Base-by-base conservation (phyloP, 2,329 filamentous ascomycete species). In the Diplodia corticola region DNA sequence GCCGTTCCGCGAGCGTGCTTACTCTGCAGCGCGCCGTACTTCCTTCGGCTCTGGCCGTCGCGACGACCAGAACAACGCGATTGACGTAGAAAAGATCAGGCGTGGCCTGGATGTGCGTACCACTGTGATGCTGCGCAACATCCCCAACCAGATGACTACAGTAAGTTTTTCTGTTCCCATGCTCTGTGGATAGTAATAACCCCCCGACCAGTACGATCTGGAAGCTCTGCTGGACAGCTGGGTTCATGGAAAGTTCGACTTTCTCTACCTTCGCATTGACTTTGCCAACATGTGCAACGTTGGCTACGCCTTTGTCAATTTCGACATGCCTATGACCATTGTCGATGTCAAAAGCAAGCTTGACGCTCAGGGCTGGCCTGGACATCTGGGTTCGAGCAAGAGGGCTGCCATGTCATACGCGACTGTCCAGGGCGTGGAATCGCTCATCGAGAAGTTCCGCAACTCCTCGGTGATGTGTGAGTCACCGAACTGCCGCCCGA, bases 391-490 rank as follows among this genome's bases (percentile, higher is more conserved):
- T 10, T 92, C 89, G 44, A 88, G 92, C 79, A 97, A 97, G 78
- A 84, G 92, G 57, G 91, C 92, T 0, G 92, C 96, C 76, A 88
- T 98, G 51, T 97, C 93, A 0, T 99, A 98, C 77, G 95, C 95
- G n/a, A 97, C 93, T 13, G 94, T 97, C 67, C 95, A 99, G 81
- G 95, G 95, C 53, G 90, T 90, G 69, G 93, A 97, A 74, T 94
- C 92, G 69, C 84, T 98, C 0, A 87, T 97, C 6, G 91, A 96
- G 76, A 97, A 98, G 75, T 99, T 99, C 74, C 89, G 95, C 40
- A 99, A 99, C 80, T 97, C 92, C 46, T 94, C 92, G 0, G 93
- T 99, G 33, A 97, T 98, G 92, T 83, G 94, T 0, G 93, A 98
- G 78, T 86, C 88, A 12, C 83, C 87, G 0, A 88, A 90, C 63